Conservation (phyloP, 2,329 filamentous ascomycete genomes). For the Talaromyces sp. region DNA sequence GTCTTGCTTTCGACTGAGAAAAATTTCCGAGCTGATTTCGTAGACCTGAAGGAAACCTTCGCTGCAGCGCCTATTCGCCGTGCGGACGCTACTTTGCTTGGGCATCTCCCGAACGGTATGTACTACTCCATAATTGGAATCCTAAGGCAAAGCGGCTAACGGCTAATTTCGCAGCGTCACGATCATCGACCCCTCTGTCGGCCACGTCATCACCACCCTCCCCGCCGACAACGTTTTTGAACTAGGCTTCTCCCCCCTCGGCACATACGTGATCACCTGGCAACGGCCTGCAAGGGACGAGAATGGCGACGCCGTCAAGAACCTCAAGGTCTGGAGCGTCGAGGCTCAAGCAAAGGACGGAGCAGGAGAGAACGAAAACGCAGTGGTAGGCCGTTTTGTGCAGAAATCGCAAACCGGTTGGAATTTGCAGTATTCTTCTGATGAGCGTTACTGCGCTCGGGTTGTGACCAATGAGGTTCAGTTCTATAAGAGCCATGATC, state of each 20-base stretch:
- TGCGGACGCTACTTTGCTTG: constrained; percentile 96
- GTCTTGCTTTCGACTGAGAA: neutral
- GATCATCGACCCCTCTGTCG: constrained; percentile 77
- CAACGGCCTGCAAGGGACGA: constrained; percentile 92
- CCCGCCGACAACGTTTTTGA: constrained; percentile 85
- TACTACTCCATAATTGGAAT: neutral
- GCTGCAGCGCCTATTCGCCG: constrained; percentile 92
- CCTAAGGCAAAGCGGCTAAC: constrained; percentile 1
- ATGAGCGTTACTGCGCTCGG: constrained; percentile 91
- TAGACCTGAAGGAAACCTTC: constrained; percentile 88
- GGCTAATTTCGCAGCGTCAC: constrained; percentile 67
- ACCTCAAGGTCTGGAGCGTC: constrained; percentile 93
- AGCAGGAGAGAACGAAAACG: constrained; percentile 60
- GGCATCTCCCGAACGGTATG: constrained; percentile 75
- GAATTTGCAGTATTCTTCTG: constrained; percentile 94
- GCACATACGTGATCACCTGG: constrained; percentile 94
- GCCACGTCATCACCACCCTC: constrained; percentile 71
- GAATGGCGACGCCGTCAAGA: constrained; percentile 89
- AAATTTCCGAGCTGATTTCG: neutral
- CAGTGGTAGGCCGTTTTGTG: constrained; percentile 81
- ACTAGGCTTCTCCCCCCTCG: constrained; percentile 86
- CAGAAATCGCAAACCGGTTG: constrained; percentile 94
- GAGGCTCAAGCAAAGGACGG: constrained; percentile 62
- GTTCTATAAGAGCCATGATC: constrained; percentile 86
- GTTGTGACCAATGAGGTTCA: constrained; percentile 96